These are phyloP conservation scores for Magnaporthiopsis incrustans DNA, from an alignment of 2,329 filamentous ascomycete genomes.

Conservation along the genomic window DNA sequence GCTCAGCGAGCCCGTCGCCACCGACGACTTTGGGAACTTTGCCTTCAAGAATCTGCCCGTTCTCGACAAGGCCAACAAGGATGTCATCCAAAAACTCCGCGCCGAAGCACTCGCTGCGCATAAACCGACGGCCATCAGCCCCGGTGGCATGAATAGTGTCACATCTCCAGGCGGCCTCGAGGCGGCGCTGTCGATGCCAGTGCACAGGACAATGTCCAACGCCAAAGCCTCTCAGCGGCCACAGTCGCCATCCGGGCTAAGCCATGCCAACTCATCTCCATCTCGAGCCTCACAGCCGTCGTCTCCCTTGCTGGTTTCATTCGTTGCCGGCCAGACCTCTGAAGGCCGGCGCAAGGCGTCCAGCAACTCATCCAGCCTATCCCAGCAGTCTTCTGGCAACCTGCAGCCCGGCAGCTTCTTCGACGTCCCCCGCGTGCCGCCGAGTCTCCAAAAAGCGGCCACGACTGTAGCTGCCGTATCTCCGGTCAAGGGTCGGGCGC, in stretches of 20 bases:
- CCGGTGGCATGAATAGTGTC: constrained; percentile 31
- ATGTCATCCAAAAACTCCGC: constrained; percentile 92
- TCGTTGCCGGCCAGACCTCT: constrained; percentile 73
- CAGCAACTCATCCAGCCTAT: constrained; percentile 76
- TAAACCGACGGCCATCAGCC: constrained; percentile 40
- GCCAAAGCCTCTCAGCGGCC: constrained; percentile 72
- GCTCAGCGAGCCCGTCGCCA: constrained; percentile 79
- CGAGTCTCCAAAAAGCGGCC: constrained; percentile 52
- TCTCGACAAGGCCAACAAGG: constrained; percentile 96
- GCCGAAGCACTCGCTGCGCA: constrained; percentile 75
- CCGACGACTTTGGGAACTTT: constrained; percentile 94
- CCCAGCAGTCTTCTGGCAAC: constrained; percentile 63
- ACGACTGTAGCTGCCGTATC: constrained; percentile 48
- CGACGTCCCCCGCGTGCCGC: constrained; percentile 59
- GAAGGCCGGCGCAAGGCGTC: constrained; percentile 84
- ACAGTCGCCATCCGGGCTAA: constrained; percentile 74
- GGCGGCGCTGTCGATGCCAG: constrained; percentile 63
- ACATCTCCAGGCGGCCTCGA: constrained; percentile 45
- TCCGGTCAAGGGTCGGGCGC: constrained; percentile 47
- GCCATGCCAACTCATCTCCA: constrained; percentile 77
- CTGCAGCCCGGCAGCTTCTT: constrained; percentile 65
- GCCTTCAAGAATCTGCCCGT: constrained; percentile 96
- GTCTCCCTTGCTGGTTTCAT: constrained; percentile 91
- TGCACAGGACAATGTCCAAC: constrained; percentile 76
- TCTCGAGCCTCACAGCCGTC: constrained; percentile 73